Conservation (phyloP, 2,329 filamentous ascomycete species). For the Colletotrichum theobromicola region DNA sequence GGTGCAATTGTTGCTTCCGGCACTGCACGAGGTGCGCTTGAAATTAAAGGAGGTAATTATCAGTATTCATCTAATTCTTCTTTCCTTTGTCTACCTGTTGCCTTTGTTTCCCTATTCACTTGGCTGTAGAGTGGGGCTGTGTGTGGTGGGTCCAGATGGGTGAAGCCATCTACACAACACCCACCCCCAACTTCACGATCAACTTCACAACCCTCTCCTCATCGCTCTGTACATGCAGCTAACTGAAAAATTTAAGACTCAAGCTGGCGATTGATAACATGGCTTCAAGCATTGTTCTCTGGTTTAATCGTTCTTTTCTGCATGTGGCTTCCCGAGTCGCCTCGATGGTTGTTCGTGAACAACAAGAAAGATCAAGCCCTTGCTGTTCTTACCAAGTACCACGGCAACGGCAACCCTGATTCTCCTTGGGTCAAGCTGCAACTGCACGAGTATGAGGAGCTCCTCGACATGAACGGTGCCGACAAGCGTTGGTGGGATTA, state of each 20-base stretch:
- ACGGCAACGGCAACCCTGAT: constrained; percentile 49
- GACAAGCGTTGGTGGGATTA: constrained; percentile 56
- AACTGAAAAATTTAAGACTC: not conserved
- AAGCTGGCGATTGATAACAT: constrained; percentile 32
- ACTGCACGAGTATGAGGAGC: constrained; percentile 47
- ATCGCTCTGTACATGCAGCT: not conserved
- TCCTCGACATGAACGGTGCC: constrained; percentile 45
- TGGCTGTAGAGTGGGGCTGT: not conserved
- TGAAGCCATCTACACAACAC: not conserved
- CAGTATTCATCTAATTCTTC: constrained; percentile 34
- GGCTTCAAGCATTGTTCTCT: constrained; percentile 49
- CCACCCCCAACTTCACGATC: not conserved
- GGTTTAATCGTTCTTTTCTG: constrained; percentile 39
- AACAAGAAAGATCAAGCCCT: constrained; percentile 39
- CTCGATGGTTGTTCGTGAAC: constrained; percentile 46
- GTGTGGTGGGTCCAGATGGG: not conserved
- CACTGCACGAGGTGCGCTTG: constrained; percentile 48
- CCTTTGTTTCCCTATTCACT: accelerated
- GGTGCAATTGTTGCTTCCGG: constrained; percentile 58
- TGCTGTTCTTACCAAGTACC: constrained; percentile 43
- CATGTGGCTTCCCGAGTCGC: constrained; percentile 46
- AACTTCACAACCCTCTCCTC: not conserved
- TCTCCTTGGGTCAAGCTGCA: constrained; percentile 51
- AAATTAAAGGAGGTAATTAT: constrained; percentile 39
- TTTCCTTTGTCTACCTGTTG: accelerated